Evolutionary conservation across 164 flowering plant genomes (phyloP).

Genomic region (Stephania yunnanensis): DNA sequence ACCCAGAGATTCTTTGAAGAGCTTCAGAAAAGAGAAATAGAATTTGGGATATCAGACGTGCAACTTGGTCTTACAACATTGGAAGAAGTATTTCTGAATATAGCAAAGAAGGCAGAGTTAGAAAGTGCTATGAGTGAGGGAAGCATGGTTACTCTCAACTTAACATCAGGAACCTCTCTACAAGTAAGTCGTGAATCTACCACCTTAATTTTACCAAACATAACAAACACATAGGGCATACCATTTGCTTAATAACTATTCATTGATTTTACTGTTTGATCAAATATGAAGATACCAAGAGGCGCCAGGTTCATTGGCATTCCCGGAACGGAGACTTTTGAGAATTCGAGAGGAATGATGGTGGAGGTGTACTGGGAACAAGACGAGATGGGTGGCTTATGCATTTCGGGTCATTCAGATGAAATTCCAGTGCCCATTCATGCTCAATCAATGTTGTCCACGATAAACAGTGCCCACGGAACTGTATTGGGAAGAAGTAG

Average conservation of each 20-base stretch:
- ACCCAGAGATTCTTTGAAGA: conserved; percentile 52
- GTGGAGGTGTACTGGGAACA: conserved; percentile 89
- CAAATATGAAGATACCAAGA: conserved; percentile 55
- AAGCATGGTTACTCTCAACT: conserved; percentile 44
- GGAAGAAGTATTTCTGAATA: conserved; percentile 94
- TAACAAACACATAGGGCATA: neutral
- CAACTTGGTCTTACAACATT: conserved; percentile 90
- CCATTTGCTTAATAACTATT: neutral
- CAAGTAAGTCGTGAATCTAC: conserved; percentile 32
- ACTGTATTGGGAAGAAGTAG: conserved; percentile 20
- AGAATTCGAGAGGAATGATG: conserved; percentile 74
- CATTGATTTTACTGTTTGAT: neutral
- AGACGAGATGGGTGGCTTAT: conserved; percentile 66
- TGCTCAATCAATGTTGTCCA: conserved; percentile 23
- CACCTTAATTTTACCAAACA: neutral
- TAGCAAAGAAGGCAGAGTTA: conserved; percentile 83
- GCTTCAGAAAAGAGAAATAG: conserved; percentile 72
- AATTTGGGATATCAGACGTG: conserved; percentile 76
- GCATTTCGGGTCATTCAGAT: conserved; percentile 74
- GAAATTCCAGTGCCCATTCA: conserved; percentile 56
- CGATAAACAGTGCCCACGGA: conserved; percentile 15
- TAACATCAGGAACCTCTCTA: conserved; percentile 56
- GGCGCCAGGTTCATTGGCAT: conserved; percentile 81
- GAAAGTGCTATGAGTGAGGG: conserved; percentile 79
- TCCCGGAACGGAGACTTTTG: conserved; percentile 68